Evolutionary conservation across 352 stramenopile species (phyloP), one percentile per base, ranked within the genome.

Genomic region (Phytophthora hybrid): DNA sequence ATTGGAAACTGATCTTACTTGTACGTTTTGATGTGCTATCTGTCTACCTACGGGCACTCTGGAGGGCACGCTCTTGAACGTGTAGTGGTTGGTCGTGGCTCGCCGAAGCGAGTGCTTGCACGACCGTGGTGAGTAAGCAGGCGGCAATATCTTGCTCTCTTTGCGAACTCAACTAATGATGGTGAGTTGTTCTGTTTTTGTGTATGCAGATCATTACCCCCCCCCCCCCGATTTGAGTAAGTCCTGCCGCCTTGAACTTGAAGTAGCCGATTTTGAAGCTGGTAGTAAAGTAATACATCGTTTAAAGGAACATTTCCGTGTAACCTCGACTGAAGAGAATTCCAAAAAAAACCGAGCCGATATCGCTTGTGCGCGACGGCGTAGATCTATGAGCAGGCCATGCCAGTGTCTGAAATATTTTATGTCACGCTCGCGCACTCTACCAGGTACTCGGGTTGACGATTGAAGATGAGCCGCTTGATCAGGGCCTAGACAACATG

Each of bases 391-490:
- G 47, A 55, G 49, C 34, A 67, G 21, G 6, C 16, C 32, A 13
- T 23, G 31, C 49, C 60, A 67, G 26, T 67, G 60, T 9, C 60
- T 55, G 5, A 59, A 49, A 23, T 59, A 31, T 6, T 67, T 59
- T 19, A 53, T 67, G 23, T 55, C 39, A 29, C 34, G 34, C 1
- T 41, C 34, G 34, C 34, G 34, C n/a, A n/a, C n/a, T n/a, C n/a
- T n/a, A 41, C 4, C 34, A 41, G 11, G 34, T 41, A 41, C 34
- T 5, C 34, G 11, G 34, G 4, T 41, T 5, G 4, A 41, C 34
- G 34, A 13, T 41, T 41, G 34, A 41, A 41, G 7, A 2, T 41
- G 34, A 1, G 34, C 34, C 11, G 7, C 34, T 41, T 41, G 34
- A 41, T 4, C 34, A 41, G 4, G 11, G 34, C 34, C 11, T 41